Percentiles rank a stretch among this genome's conserved stretches.
phyloP scores from a whole-genome alignment of 805 yeast genomes.

The Wickerhamiella shivajii region DNA sequence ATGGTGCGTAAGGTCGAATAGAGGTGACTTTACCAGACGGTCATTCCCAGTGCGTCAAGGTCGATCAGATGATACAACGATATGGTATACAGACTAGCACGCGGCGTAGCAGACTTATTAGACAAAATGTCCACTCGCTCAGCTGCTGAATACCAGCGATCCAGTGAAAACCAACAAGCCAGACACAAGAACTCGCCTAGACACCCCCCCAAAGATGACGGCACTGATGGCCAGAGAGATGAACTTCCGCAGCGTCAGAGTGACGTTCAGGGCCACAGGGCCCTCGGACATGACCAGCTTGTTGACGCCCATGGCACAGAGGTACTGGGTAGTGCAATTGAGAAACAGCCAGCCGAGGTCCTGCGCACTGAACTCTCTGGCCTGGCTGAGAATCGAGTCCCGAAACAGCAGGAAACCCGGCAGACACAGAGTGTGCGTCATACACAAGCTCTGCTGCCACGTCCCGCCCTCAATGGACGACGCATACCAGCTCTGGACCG shows the following conservation, averaged over 20 bases:
- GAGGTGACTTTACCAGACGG: too few relatives aligned
- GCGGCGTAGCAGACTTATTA: too few relatives aligned
- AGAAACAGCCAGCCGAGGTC: constrained; percentile 23
- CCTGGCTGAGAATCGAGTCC: constrained; percentile 24
- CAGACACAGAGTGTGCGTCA: constrained; percentile 40
- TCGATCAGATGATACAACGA: too few relatives aligned
- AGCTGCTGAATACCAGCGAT: too few relatives aligned
- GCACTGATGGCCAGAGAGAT: constrained; percentile 44
- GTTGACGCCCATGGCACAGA: constrained; percentile 59
- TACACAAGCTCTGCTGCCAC: constrained; percentile 56
- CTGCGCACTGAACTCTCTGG: constrained; percentile 8
- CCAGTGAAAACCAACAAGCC: constrained; percentile 35
- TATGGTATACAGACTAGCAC: too few relatives aligned
- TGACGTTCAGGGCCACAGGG: constrained; percentile 49
- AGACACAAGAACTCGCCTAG: constrained; percentile 32
- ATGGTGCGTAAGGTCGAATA: too few relatives aligned
- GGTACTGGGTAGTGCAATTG: constrained; percentile 40
- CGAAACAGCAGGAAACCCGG: constrained; percentile 35
- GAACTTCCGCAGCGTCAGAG: constrained; percentile 47
- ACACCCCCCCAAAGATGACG: constrained; percentile 35
- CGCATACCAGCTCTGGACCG: constrained; percentile 43
- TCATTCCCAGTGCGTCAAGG: too few relatives aligned
- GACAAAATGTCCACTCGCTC: too few relatives aligned
- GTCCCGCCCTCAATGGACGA: constrained; percentile 35
- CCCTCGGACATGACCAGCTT: constrained; percentile 38